Percentiles rank a stretch among this genome's conserved stretches.
Conservation (phyloP, 2,329 filamentous ascomycete genomes). For the Sporothrix pseudoabietina region DNA sequence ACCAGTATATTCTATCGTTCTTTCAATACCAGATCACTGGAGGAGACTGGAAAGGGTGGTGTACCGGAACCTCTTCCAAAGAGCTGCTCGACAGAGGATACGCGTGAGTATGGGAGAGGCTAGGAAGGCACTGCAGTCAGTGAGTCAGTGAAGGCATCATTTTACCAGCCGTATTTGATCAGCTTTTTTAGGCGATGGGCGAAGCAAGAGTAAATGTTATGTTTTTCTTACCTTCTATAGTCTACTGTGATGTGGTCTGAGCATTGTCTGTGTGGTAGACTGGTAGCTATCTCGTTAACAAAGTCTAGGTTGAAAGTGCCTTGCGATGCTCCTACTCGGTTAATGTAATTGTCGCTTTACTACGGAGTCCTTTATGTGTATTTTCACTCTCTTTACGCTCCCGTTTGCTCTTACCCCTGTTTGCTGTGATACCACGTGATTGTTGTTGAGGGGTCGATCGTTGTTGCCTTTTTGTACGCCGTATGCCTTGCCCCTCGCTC, state of each 20-base stretch:
- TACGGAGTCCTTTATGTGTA: too few relatives aligned
- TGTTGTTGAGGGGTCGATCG: background rate
- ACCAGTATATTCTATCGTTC: background rate
- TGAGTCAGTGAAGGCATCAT: background rate
- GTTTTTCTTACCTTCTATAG: background rate
- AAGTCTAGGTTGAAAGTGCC: too few relatives aligned
- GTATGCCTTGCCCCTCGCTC: background rate
- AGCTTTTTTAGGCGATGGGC: background rate
- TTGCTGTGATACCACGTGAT: background rate
- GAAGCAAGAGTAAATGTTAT: background rate
- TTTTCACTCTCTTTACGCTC: background rate
- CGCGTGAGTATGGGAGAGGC: background rate
- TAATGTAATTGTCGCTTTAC: too few relatives aligned
- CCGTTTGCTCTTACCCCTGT: background rate
- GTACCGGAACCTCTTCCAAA: background rate
- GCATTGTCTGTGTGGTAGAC: background rate
- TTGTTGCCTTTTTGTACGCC: background rate
- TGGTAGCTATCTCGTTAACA: too few relatives aligned
- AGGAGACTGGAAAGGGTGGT: background rate
- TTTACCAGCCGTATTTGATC: background rate
- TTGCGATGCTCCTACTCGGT: too few relatives aligned
- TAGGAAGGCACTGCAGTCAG: background rate
- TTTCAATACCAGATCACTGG: background rate
- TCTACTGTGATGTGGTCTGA: background rate
- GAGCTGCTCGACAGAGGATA: background rate